A percentile compares a stretch with the other conserved stretches of the same genome.
Evolutionary conservation across 495 filamentous ascomycete species (phyloP).

Genomic region (Penicillium lagena): DNA sequence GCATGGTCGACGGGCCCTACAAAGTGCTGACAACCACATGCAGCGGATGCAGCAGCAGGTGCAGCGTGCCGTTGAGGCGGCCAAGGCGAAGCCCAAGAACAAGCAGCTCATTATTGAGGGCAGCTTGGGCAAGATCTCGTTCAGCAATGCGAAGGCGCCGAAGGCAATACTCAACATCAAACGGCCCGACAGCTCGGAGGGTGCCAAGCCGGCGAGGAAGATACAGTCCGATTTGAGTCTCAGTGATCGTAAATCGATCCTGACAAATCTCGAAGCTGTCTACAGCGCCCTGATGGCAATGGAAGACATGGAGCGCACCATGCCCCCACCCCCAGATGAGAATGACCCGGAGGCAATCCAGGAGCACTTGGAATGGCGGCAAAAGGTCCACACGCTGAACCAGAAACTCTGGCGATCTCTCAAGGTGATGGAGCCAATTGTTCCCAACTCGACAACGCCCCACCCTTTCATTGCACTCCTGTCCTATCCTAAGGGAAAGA

Average conservation of each 20-base stretch:
- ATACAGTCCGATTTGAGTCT: slow-evolving; percentile 42
- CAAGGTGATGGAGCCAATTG: slow-evolving; percentile 87
- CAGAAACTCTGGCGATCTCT: slow-evolving; percentile 73
- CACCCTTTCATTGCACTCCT: slow-evolving; percentile 98
- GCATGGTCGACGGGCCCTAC: slow-evolving; percentile 55
- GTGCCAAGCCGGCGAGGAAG: slow-evolving; percentile 35
- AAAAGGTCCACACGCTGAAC: slow-evolving; percentile 65
- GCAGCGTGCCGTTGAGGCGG: slow-evolving; percentile 91
- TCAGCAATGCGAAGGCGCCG: slow-evolving; percentile 96
- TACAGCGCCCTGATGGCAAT: slow-evolving; percentile 85
- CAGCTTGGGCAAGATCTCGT: slow-evolving; percentile 96
- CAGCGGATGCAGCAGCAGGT: slow-evolving; percentile 99
- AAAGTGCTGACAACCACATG: slow-evolving; percentile 89
- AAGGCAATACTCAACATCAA: slow-evolving; percentile 94
- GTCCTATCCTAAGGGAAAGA: slow-evolving; percentile 92
- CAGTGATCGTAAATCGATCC: slow-evolving; percentile 72
- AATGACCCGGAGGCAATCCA: slow-evolving; percentile 59
- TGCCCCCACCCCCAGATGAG: slow-evolving; percentile 62
- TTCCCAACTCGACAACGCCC: slow-evolving; percentile 57
- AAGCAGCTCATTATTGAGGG: slow-evolving; percentile 98
- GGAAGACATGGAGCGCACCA: slow-evolving; percentile 89
- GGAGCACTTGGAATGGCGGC: slow-evolving; percentile 63
- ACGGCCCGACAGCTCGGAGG: slow-evolving; percentile 65
- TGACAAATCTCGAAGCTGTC: slow-evolving; percentile 78
- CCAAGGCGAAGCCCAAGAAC: slow-evolving; percentile 94